Conservation (phyloP, 352 stramenopile genomes). For the Phytophthora pini region DNA sequence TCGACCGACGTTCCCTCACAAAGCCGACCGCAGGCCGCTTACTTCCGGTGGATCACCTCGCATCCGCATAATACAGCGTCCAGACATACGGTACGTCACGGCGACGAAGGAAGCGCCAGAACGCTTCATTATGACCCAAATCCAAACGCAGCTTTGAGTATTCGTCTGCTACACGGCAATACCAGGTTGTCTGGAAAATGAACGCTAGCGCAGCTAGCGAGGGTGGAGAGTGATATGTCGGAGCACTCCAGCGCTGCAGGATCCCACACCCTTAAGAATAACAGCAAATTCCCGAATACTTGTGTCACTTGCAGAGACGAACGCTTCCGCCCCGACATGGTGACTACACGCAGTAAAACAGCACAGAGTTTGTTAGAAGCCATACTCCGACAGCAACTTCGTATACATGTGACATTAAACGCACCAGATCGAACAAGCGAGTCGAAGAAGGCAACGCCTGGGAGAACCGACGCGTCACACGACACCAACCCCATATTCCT, state of each 20-base stretch:
- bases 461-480: constrained; percentile 48
- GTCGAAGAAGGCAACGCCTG: constrained; percentile 56
- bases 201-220: constrained; percentile 35
- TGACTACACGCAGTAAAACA: constrained; percentile 30
- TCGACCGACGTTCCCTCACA: constrained; percentile 18
- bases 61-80: constrained; percentile 51
- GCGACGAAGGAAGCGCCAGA: background rate
- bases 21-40: constrained; percentile 36
- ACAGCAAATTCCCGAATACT: constrained; percentile 54
- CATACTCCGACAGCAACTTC: background rate
- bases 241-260: constrained; percentile 34
- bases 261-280: constrained; percentile 69
- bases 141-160: constrained; percentile 46
- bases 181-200: constrained; percentile 50
- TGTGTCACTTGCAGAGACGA: constrained; percentile 52
- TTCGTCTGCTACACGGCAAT: constrained; percentile 15
- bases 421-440: constrained; percentile 41
- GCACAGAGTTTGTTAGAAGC: constrained; percentile 2
- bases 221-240: constrained; percentile 26
- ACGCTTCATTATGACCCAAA: constrained; percentile 35
- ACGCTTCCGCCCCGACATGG: constrained; percentile 18
- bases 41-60: constrained; percentile 51
- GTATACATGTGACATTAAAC: background rate
- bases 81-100: constrained; percentile 17
- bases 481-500: constrained; percentile 45